phyloP scores from a whole-genome alignment of 2,329 filamentous ascomycete genomes.

The Tolypocladium ovalisporum region DNA sequence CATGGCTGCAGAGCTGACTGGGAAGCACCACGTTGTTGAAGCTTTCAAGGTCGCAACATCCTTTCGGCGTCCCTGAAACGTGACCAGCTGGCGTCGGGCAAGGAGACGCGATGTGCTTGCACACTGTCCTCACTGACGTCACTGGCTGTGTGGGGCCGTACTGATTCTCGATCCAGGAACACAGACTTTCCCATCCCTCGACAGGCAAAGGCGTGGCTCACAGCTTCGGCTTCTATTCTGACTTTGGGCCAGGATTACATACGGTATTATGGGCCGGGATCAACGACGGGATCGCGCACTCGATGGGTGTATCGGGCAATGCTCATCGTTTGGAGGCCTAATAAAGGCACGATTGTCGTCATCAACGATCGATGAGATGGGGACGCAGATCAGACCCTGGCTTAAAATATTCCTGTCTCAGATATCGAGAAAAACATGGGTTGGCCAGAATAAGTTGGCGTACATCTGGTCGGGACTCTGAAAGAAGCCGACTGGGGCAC shows the following conservation, averaged over 20 bases:
- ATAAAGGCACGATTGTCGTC: not conserved
- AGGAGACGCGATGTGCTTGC: not conserved
- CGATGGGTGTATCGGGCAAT: not conserved
- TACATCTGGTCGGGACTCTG: too few species aligned
- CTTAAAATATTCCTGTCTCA: too few species aligned
- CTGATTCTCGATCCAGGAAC: not conserved
- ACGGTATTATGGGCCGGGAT: not conserved
- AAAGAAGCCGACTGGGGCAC: too few species aligned
- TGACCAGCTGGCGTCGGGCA: not conserved
- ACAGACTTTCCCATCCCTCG: not conserved
- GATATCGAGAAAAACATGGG: too few species aligned
- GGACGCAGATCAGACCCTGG: too few species aligned
- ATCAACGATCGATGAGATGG: not conserved
- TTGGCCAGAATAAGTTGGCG: too few species aligned
- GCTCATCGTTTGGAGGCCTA: not conserved
- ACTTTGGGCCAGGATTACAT: not conserved
- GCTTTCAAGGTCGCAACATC: not conserved
- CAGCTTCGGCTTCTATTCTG: not conserved
- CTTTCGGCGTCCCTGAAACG: not conserved
- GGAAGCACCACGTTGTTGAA: not conserved
- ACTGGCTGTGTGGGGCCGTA: not conserved
- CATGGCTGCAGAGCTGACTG: slow-evolving; percentile 4
- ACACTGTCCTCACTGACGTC: not conserved
- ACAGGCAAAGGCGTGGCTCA: not conserved
- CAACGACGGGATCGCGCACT: not conserved